A percentile compares a stretch with the other conserved stretches of the same genome.
Evolutionary conservation across 163 green algal species (phyloP).

Genomic region (Chloromonas sp.): DNA sequence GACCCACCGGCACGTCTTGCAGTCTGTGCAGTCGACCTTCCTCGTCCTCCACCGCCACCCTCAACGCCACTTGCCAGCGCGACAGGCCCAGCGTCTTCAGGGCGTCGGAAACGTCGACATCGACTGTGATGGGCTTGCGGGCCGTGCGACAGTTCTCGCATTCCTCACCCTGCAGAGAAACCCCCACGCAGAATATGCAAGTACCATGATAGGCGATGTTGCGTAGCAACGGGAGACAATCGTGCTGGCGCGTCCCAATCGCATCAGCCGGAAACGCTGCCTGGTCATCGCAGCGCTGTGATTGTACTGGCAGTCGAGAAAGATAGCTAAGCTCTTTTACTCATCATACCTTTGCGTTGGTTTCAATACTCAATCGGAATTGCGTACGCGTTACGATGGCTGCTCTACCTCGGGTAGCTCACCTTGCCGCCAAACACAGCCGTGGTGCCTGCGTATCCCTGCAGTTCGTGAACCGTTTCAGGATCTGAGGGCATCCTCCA

Average conservation of each 20-base stretch:
- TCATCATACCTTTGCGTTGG: too few relatives aligned
- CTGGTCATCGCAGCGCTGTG: too few relatives aligned
- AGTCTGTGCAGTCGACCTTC: background rate
- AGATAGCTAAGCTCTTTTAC: too few relatives aligned
- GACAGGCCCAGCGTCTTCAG: background rate
- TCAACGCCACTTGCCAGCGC: background rate
- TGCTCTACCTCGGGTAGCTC: background rate
- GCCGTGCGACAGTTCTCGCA: background rate
- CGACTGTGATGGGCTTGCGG: background rate
- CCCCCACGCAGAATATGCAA: too few relatives aligned
- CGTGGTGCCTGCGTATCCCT: background rate
- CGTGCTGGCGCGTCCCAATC: too few relatives aligned
- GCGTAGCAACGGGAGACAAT: too few relatives aligned
- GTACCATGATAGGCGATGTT: too few relatives aligned
- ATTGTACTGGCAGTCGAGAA: too few relatives aligned
- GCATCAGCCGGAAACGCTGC: too few relatives aligned
- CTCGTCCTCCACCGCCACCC: background rate
- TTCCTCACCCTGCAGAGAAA: background rate
- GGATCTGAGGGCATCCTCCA: background rate
- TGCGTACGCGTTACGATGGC: too few relatives aligned
- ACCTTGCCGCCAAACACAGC: background rate
- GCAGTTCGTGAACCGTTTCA: background rate
- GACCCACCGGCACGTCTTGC: background rate
- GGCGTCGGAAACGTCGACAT: background rate
- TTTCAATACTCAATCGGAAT: too few relatives aligned